A percentile compares a stretch with the other conserved stretches of the same genome.
phyloP scores from a whole-genome alignment of 129 eudicot genomes.

The Daucus carota region DH1_v3.0 NC_030383.2:11103001-11103500 shows the following conservation, averaged over 20 bases:
- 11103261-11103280: too few species aligned
- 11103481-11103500: not conserved
- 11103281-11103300: not conserved
- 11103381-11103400: too few species aligned
- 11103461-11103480: not conserved
- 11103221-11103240: not conserved
- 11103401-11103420: not conserved
- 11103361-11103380: not conserved
- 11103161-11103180: conserved; percentile 43
- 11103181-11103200: not conserved
- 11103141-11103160: conserved; percentile 87
- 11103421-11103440: not conserved
- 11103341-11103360: not conserved
- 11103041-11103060: conserved; percentile 44
- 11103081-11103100: conserved; percentile 15
- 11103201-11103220: not conserved
- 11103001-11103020: conserved; percentile 34
- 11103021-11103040: conserved; percentile 35
- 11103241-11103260: too few species aligned
- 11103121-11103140: conserved; percentile 71
- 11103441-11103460: not conserved
- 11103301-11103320: not conserved
- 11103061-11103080: conserved; percentile 20
- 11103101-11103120: conserved; percentile 40
- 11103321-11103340: not conserved